Conservation (phyloP, 2,329 filamentous ascomycete genomes). For the Fusarium continuum region DNA sequence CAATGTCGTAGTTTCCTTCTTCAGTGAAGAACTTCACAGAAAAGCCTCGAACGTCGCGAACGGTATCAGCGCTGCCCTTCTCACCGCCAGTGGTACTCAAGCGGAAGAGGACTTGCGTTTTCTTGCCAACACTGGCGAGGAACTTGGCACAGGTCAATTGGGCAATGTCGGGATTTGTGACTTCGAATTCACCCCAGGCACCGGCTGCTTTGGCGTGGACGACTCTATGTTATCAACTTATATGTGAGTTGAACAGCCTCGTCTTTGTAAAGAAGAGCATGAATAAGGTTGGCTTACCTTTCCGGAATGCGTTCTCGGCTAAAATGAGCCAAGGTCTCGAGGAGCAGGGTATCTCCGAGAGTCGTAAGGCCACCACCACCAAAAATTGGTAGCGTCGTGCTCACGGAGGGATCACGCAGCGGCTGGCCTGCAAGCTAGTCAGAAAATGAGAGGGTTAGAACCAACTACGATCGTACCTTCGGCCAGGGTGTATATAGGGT, state of each 20-base stretch:
- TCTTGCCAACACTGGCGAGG: conserved; percentile 62
- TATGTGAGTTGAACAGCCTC: no score
- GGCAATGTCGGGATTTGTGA: conserved; percentile 60
- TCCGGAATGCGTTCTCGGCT: conserved; percentile 14
- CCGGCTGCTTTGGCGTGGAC: conserved; percentile 50
- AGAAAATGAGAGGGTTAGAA: neutral
- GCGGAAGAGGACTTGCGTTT: conserved; percentile 66
- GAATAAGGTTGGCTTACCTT: neutral
- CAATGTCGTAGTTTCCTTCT: conserved; percentile 67
- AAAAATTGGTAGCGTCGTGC: conserved; percentile 7
- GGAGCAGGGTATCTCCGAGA: conserved; percentile 9
- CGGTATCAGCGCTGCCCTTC: conserved; percentile 71
- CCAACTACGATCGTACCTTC: neutral
- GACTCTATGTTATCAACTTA: conserved; percentile 21
- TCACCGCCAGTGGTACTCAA: conserved; percentile 77
- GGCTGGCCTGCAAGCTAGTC: conserved; percentile 1
- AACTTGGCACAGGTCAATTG: conserved; percentile 63
- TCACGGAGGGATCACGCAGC: conserved; percentile 13
- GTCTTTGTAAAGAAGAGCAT: no score
- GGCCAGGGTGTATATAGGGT: conserved; percentile 6
- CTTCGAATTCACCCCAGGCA: conserved; percentile 66
- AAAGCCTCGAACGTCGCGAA: conserved; percentile 74
- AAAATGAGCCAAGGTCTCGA: conserved; percentile 7
- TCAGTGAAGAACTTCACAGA: conserved; percentile 68
- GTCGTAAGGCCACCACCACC: conserved; percentile 12